Base-by-base conservation (phyloP, 192 early-diverging fungal genomes). In the Dispira simplex region DNA sequence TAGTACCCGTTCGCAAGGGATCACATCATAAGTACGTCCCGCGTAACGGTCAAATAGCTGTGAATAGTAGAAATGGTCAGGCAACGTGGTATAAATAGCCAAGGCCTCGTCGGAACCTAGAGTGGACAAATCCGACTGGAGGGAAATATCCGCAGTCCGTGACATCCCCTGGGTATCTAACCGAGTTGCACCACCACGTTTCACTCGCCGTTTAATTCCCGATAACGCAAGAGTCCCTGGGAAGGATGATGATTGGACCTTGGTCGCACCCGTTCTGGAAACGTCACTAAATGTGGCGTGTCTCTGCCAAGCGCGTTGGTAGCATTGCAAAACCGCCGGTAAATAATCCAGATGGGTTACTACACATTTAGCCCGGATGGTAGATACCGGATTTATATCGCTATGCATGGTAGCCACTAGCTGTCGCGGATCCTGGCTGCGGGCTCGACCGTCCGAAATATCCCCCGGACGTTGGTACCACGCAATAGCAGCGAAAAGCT, bases 11-110 rank as follows among this genome's bases (percentile, higher is more conserved):
- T 82, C 77, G 25, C 88, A 78, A 0, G 93, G 90, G 3, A 93
- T 68, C 13, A 93, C 89, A 65, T 95, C 93, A 71, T 91, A 93
- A 12, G 90, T 72, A 10, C 90, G 85, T 44, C 86, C 83, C 26
- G 86, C 94, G 75, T 90, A 93, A 32, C 91, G 82, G 70, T 95
- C 93, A 65, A 90, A 95, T 18, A 95, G 77, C 67, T 91, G 90
- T 52, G 81, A 72, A 71, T 87, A 95, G 66, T 90, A 93, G 71
- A 92, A 95, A 69, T 82, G 78, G 68, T 93, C 86, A 0, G 85
- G 78, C 27, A 72, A 63, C 28, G 70, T 67, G 64, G 74, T 75
- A 64, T 86, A 89, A 3, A 67, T 44, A 1, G 87, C 85, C 62
- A 90, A 59, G 45, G 85, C 75, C 44, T 78, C 70, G 25, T 70